Percentiles rank a stretch among this genome's conserved stretches.
These are phyloP conservation scores for Amyloporia xantha DNA, from an alignment of 768 basidiomycete genomes.

Conservation along the genomic window DNA sequence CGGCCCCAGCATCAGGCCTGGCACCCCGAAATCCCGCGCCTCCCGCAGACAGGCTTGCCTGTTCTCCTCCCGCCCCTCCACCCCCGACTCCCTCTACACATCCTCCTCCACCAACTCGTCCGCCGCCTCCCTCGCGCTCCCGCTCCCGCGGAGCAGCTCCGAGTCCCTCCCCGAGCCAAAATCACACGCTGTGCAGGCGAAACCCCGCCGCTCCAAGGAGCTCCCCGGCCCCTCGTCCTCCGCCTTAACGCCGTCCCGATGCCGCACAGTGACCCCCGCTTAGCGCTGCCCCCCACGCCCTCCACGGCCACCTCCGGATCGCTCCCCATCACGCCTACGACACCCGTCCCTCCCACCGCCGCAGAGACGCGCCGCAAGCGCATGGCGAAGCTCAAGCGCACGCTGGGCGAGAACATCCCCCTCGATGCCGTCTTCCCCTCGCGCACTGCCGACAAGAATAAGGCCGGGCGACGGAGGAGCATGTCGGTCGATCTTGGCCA, in stretches of 20 bases:
- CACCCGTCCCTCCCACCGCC: conserved; percentile 6
- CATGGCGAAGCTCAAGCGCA: conserved; percentile 52
- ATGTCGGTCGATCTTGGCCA: neutral
- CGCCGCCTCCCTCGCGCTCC: conserved; percentile 17
- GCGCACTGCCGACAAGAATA: neutral
- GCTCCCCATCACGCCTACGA: conserved; percentile 8
- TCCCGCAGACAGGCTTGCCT: neutral
- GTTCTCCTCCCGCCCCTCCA: neutral
- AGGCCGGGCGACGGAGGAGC: neutral
- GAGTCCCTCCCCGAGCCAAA: conserved; percentile 12
- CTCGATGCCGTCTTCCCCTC: conserved; percentile 41
- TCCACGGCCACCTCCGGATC: conserved; percentile 6
- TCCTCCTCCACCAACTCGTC: conserved; percentile 18
- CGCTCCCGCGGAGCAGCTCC: conserved; percentile 16
- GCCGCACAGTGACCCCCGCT: conserved; percentile 21
- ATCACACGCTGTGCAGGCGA: neutral
- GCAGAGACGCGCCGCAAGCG: conserved; percentile 37
- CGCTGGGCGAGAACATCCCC: conserved; percentile 54
- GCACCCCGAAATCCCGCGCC: conserved; percentile 1
- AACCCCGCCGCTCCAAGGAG: conserved; percentile 6
- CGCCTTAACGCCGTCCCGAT: conserved; percentile 24
- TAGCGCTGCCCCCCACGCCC: conserved; percentile 12
- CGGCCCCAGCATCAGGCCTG: neutral
- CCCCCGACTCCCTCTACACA: conserved; percentile 11
- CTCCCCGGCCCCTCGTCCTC: conserved; percentile 27